Percentiles rank a stretch among this genome's conserved stretches.
Conservation (phyloP, 192 early-diverging fungal genomes). For the Podila epigama region DNA sequence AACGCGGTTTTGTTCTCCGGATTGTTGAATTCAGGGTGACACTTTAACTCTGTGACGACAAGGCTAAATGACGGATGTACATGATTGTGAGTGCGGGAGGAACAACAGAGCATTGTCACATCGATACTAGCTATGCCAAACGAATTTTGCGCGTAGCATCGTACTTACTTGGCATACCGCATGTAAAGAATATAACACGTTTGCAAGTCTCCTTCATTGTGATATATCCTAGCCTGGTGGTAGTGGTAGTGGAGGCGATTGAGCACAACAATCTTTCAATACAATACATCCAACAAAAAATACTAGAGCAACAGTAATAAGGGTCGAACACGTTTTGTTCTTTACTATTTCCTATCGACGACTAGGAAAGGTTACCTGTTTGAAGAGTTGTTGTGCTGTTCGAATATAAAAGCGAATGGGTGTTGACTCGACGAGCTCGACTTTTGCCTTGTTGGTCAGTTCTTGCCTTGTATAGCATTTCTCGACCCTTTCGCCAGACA, state of each 20-base stretch:
- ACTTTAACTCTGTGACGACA: slow-evolving; percentile 64
- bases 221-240: slow-evolving; percentile 56
- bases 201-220: slow-evolving; percentile 70
- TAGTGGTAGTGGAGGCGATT: not conserved
- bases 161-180: slow-evolving; percentile 63
- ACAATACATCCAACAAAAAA: too few species aligned
- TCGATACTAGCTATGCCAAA: not conserved
- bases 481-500: slow-evolving; percentile 32
- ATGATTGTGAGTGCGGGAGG: not conserved
- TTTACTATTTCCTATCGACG: too few species aligned
- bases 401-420: slow-evolving; percentile 57
- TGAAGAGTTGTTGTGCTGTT: slow-evolving; percentile 52
- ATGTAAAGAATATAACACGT: slow-evolving; percentile 77
- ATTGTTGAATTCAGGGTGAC: slow-evolving; percentile 61
- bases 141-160: not conserved
- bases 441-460: slow-evolving; percentile 31
- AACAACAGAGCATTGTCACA: not conserved
- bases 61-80: slow-evolving; percentile 46
- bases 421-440: slow-evolving; percentile 37
- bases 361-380: slow-evolving; percentile 48
- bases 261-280: too few species aligned
- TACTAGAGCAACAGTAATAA: too few species aligned
- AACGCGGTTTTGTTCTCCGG: slow-evolving; percentile 48
- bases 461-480: slow-evolving; percentile 37
- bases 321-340: too few species aligned